Evolutionary conservation across 805 yeast species (phyloP).

Genomic region (Wickerhamiella domercqiae): DNA sequence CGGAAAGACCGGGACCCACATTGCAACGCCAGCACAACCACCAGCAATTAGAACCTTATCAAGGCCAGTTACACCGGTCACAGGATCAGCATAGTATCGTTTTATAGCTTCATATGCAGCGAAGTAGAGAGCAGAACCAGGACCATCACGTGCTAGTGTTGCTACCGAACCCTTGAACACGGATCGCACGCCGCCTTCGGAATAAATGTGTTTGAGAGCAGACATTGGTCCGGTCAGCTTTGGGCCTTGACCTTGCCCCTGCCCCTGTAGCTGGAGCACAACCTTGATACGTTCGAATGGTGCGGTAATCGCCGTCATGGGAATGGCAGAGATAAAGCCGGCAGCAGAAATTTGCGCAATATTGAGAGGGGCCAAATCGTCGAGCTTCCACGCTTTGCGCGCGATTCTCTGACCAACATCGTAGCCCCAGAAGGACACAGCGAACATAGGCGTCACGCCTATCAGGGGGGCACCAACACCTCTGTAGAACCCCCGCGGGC

Average conservation of each 20-base stretch:
- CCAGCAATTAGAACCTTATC: conserved; percentile 77
- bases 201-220: conserved; percentile 52
- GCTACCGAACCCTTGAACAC: conserved; percentile 85
- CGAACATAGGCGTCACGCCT: conserved; percentile 99
- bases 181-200: conserved; percentile 69
- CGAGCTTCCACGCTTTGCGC: conserved; percentile 25
- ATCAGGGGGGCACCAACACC: conserved; percentile 88
- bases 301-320: conserved; percentile 92
- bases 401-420: conserved; percentile 80
- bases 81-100: conserved; percentile 28
- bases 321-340: conserved; percentile 86
- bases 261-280: conserved; percentile 65
- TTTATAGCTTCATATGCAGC: conserved; percentile 85
- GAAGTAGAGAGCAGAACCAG: conserved; percentile 90
- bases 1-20: conserved; percentile 96
- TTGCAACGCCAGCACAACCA: conserved; percentile 88
- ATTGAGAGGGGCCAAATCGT: conserved; percentile 32
- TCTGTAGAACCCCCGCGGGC: conserved; percentile 68
- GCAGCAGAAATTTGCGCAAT: conserved; percentile 71
- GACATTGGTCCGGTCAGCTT: conserved; percentile 34
- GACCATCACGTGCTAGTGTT: conserved; percentile 91
- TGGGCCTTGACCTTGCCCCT: conserved; percentile 23
- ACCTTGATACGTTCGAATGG: conserved; percentile 95
- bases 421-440: conserved; percentile 97
- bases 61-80: conserved; percentile 46